phyloP scores from a whole-genome alignment of 2,329 filamentous ascomycete genomes.

The Atkinsonella hypoxylon region DNA sequence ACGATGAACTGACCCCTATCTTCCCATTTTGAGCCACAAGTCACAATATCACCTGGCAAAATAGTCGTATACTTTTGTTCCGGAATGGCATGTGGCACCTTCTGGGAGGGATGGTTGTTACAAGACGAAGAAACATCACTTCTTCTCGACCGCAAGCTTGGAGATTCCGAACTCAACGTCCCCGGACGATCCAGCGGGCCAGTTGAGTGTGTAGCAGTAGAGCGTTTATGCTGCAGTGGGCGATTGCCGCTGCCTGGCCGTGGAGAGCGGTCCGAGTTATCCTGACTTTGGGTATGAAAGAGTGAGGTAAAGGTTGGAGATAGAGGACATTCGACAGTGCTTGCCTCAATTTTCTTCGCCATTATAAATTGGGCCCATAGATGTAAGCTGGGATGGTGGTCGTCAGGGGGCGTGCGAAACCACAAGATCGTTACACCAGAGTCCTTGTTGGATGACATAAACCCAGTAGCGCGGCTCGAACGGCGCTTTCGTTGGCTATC shows the following conservation, averaged over 20 bases:
- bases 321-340: constrained; percentile 35
- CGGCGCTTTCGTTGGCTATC: constrained; percentile 53
- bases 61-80: constrained; percentile 39
- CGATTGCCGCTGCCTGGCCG: constrained; percentile 33
- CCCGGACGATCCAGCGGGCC: constrained; percentile 35
- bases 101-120: constrained; percentile 28
- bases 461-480: constrained; percentile 48
- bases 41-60: constrained; percentile 43
- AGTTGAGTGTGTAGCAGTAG: constrained; percentile 34
- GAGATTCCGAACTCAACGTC: constrained; percentile 44
- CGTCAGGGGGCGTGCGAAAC: constrained; percentile 44
- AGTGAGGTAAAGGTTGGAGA: constrained; percentile 44
- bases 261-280: constrained; percentile 28
- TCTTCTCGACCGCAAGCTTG: constrained; percentile 47
- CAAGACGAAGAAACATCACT: constrained; percentile 51
- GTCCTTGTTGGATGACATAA: constrained; percentile 40
- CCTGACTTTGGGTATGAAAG: constrained; percentile 31
- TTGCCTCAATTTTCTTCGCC: constrained; percentile 30
- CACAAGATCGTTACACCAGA: constrained; percentile 36
- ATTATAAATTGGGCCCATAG: constrained; percentile 48
- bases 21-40: constrained; percentile 42
- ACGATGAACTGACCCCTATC: constrained; percentile 45
- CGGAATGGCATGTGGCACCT: constrained; percentile 26
- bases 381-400: constrained; percentile 37
- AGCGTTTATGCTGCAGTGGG: constrained; percentile 34